Conservation (phyloP, 371 early-diverging fungal species). For the Mortierella sp. region DNA sequence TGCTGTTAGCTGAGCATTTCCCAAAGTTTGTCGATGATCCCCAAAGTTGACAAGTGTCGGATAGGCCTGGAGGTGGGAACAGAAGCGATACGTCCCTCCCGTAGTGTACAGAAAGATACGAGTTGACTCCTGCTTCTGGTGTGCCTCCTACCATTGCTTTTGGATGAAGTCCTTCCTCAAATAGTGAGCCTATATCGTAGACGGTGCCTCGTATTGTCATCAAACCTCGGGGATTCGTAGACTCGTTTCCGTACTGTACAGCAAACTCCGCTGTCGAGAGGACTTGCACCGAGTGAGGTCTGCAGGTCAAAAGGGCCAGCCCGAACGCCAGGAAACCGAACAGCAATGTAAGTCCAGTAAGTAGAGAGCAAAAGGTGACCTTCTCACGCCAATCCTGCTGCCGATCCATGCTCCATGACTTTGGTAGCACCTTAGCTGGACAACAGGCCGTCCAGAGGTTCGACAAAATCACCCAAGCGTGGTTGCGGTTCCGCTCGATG, state of each 20-base stretch:
- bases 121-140: constrained; percentile 22
- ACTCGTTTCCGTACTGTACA: constrained; percentile 21
- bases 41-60: constrained; percentile 32
- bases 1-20: constrained; percentile 14
- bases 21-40: constrained; percentile 34
- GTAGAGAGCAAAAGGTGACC: constrained; percentile 79
- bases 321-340: constrained; percentile 75
- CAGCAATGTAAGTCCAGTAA: constrained; percentile 63
- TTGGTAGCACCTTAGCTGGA: constrained; percentile 20
- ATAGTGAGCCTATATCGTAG: constrained; percentile 54
- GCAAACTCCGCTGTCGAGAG: constrained; percentile 21
- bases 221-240: constrained; percentile 3
- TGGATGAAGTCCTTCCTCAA: constrained; percentile 48
- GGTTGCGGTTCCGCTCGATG: constrained; percentile 22
- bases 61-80: constrained; percentile 38
- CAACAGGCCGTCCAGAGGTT: constrained; percentile 48
- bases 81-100: constrained; percentile 54
- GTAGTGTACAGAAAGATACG: constrained; percentile 31
- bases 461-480: constrained; percentile 51
- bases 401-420: constrained; percentile 55
- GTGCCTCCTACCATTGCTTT: constrained; percentile 26
- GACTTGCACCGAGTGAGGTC: constrained; percentile 16
- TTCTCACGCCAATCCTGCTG: constrained; percentile 89
- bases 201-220: constrained; percentile 56
- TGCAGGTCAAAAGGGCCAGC: constrained; percentile 64